Conservation (phyloP, 2,329 filamentous ascomycete genomes). For the Aspergillus jensenii region DNA sequence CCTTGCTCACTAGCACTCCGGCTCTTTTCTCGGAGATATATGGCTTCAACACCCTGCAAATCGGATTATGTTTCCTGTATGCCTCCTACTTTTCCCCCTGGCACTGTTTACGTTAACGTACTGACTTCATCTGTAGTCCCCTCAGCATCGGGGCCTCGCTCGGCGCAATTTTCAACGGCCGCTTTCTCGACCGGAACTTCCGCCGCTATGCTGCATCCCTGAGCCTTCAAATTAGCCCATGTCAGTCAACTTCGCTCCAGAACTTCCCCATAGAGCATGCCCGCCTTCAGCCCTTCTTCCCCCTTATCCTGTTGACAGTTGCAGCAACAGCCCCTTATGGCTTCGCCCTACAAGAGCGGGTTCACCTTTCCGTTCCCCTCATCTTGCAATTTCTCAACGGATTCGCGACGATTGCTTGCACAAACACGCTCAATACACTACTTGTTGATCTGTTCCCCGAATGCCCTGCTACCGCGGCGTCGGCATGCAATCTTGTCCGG, state of each 20-base stretch:
- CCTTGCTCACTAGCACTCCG: conserved; percentile 41
- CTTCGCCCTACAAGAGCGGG: conserved; percentile 27
- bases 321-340: conserved; percentile 30
- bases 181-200: conserved; percentile 25
- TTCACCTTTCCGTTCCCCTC: conserved; percentile 25
- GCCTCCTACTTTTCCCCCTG: not conserved
- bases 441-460: conserved; percentile 31
- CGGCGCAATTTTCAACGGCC: conserved; percentile 23
- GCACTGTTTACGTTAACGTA: not conserved
- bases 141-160: conserved; percentile 21
- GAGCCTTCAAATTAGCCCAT: conserved; percentile 16
- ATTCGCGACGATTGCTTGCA: conserved; percentile 23
- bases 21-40: conserved; percentile 40
- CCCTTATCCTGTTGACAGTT: conserved; percentile 25
- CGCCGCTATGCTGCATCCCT: conserved; percentile 16
- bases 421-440: conserved; percentile 28
- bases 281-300: conserved; percentile 28
- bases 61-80: conserved; percentile 28
- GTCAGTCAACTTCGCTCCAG: conserved; percentile 45
- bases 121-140: conserved; percentile 11
- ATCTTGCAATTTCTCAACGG: conserved; percentile 35
- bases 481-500: conserved; percentile 30
- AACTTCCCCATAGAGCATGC: conserved; percentile 43
- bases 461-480: conserved; percentile 26
- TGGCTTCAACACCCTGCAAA: conserved; percentile 28